Percentiles rank a stretch among this genome's conserved stretches.
Conservation (phyloP, 2,329 filamentous ascomycete species). For the Claviceps fusiformis region DNA sequence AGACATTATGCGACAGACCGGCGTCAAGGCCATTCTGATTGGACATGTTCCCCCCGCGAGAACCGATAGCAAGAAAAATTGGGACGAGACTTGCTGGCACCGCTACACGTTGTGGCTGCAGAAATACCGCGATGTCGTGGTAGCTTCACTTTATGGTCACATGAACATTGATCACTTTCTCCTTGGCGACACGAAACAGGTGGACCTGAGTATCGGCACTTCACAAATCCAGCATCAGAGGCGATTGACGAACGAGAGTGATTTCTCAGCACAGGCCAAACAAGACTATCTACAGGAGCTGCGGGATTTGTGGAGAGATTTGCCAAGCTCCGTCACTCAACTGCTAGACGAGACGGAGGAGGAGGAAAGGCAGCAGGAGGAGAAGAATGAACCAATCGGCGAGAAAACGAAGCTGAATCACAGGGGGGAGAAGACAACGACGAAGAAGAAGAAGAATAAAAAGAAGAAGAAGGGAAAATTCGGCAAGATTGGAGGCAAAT, state of each 20-base stretch:
- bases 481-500: conserved; percentile 59
- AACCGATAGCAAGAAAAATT: conserved; percentile 70
- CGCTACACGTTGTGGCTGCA: conserved; percentile 86
- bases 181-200: conserved; percentile 69
- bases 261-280: conserved; percentile 49
- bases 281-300: conserved; percentile 64
- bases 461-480: conserved; percentile 38
- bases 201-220: conserved; percentile 43
- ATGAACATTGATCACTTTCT: conserved; percentile 99
- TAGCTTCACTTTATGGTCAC: conserved; percentile 71
- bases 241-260: conserved; percentile 21
- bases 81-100: conserved; percentile 98
- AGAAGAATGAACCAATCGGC: conserved; percentile 6
- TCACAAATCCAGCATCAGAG: conserved; percentile 4
- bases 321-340: conserved; percentile 42
- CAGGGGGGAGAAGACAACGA: conserved; percentile 13
- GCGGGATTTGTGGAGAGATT: conserved; percentile 59
- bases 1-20: conserved; percentile 63
- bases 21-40: conserved; percentile 88
- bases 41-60: conserved; percentile 89
- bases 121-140: conserved; percentile 82
- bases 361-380: neutral
- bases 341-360: conserved; percentile 7
- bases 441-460: conserved; percentile 21
- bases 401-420: too few relatives aligned